Conservation (phyloP, 352 stramenopile species). For the Elongisporangium senticosum region DNA sequence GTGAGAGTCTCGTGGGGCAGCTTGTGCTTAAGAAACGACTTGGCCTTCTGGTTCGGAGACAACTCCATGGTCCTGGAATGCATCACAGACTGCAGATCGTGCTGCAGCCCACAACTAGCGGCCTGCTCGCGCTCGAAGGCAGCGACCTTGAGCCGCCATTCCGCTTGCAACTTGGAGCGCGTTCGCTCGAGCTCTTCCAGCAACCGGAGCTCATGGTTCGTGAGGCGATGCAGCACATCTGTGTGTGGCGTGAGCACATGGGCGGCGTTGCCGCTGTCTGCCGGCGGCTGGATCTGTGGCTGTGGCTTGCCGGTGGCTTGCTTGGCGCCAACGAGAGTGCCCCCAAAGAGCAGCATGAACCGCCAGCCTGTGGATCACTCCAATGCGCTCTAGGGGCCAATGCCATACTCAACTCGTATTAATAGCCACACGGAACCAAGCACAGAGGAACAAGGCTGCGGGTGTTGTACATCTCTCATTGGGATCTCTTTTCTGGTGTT, state of each 20-base stretch:
- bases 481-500: not conserved
- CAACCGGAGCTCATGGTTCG: constrained; percentile 70
- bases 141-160: constrained; percentile 62
- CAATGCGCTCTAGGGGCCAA: constrained; percentile 3
- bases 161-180: constrained; percentile 50
- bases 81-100: constrained; percentile 34
- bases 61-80: constrained; percentile 37
- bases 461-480: not conserved
- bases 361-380: not conserved
- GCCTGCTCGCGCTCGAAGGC: constrained; percentile 42
- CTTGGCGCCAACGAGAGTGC: constrained; percentile 32
- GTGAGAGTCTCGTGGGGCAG: not conserved
- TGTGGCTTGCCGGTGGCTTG: constrained; percentile 1
- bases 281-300: not conserved
- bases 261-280: constrained; percentile 2
- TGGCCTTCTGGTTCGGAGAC: constrained; percentile 35
- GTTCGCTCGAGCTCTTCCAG: constrained; percentile 78
- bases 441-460: constrained; percentile 2
- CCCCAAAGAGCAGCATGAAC: constrained; percentile 66
- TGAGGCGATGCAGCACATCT: constrained; percentile 61
- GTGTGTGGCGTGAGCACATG: constrained; percentile 38
- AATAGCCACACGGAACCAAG: not conserved
- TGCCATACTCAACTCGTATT: constrained; percentile 1
- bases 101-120: constrained; percentile 15
- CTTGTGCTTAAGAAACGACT: constrained; percentile 39